Evolutionary conservation across 345 rosid genomes (phyloP).

Genomic region (Salix dunnii): DNA sequence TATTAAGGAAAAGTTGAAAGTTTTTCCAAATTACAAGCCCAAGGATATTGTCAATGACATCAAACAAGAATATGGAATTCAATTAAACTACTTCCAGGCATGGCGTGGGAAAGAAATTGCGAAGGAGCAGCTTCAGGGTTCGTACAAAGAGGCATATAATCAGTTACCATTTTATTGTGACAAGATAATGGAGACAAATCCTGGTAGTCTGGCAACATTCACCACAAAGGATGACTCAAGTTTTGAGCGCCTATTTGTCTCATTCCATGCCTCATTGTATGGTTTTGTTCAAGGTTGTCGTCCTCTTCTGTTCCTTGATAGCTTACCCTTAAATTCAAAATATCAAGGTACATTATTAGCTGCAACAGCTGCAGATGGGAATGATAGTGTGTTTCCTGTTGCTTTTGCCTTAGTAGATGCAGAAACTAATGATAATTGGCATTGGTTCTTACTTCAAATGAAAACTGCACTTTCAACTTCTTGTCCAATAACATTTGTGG

Average conservation of each 20-base stretch:
- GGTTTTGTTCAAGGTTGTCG: conserved; percentile 84
- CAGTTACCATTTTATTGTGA: conserved; percentile 73
- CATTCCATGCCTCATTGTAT: conserved; percentile 72
- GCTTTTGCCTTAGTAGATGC: conserved; percentile 84
- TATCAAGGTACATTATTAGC: conserved; percentile 84
- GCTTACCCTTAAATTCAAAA: conserved; percentile 75
- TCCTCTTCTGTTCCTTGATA: conserved; percentile 86
- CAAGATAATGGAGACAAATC: conserved; percentile 81
- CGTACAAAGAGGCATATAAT: conserved; percentile 83
- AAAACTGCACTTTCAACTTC: conserved; percentile 59
- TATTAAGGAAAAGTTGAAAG: conserved; percentile 82
- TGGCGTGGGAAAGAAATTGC: conserved; percentile 99
- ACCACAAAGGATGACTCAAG: conserved; percentile 90
- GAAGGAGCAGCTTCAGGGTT: conserved; percentile 93
- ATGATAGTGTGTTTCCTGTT: conserved; percentile 75
- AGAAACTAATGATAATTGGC: conserved; percentile 80
- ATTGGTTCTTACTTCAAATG: conserved; percentile 83
- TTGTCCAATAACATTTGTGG: conserved; percentile 70
- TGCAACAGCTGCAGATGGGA: conserved; percentile 83
- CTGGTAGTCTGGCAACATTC: conserved; percentile 76
- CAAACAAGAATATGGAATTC: conserved; percentile 82
- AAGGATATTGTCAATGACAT: conserved; percentile 88
- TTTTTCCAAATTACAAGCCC: conserved; percentile 78
- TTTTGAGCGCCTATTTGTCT: conserved; percentile 82
- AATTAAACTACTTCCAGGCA: conserved; percentile 86